A percentile compares a stretch with the other conserved stretches of the same genome.
Evolutionary conservation across 768 basidiomycete species (phyloP).

Genomic region (Cubamyces sp.): DNA sequence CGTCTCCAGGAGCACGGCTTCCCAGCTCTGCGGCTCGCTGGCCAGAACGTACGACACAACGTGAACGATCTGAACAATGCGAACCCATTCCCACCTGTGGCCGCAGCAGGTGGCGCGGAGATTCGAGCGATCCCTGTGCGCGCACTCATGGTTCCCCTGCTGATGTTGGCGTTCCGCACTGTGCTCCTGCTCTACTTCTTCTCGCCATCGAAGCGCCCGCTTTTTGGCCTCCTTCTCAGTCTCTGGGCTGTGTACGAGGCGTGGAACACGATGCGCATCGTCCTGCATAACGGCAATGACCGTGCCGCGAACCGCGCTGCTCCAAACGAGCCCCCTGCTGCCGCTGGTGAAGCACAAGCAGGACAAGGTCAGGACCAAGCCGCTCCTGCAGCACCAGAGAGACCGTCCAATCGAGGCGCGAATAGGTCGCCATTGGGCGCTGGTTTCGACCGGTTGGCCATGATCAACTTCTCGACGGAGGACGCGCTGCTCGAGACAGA

Average conservation of each 20-base stretch:
- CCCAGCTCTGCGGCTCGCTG: conserved; percentile 49
- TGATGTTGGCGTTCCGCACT: conserved; percentile 72
- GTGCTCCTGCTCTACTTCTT: conserved; percentile 76
- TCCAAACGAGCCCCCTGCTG: not conserved
- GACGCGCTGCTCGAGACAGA: conserved; percentile 50
- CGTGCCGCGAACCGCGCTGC: conserved; percentile 17
- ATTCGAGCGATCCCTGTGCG: conserved; percentile 66
- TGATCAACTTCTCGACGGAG: conserved; percentile 59
- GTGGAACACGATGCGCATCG: conserved; percentile 66
- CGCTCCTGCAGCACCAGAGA: not conserved
- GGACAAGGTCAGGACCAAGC: not conserved
- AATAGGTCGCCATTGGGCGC: conserved; percentile 8
- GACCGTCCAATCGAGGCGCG: not conserved
- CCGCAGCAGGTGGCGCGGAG: conserved; percentile 34
- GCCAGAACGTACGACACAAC: conserved; percentile 36
- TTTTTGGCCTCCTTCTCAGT: conserved; percentile 66
- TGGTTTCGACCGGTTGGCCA: conserved; percentile 56
- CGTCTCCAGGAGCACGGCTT: conserved; percentile 69
- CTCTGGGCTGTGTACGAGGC: conserved; percentile 78
- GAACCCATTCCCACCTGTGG: conserved; percentile 21
- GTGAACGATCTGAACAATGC: conserved; percentile 37
- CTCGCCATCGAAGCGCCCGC: conserved; percentile 71
- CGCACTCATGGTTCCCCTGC: conserved; percentile 65
- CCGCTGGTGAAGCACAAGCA: not conserved
- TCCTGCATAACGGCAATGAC: conserved; percentile 40